Percentiles rank a stretch among this genome's conserved stretches.
phyloP scores from a whole-genome alignment of 192 early-diverging fungal genomes.

The Linderina pennispora region DNA sequence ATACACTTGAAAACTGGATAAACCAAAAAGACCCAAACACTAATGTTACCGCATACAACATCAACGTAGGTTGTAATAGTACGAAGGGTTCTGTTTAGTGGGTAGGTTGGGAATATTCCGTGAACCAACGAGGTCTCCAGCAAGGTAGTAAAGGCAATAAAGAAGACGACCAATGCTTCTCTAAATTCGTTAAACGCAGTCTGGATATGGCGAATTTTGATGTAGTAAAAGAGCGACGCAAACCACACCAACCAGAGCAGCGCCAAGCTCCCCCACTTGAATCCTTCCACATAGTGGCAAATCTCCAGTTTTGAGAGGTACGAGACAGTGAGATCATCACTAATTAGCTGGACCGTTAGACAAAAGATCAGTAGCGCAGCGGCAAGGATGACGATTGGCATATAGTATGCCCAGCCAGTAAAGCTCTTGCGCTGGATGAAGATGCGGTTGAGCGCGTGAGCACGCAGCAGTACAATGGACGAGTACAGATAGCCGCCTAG shows the following conservation, averaged over 20 bases:
- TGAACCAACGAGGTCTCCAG: constrained; percentile 23
- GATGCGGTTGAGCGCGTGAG: constrained; percentile 19
- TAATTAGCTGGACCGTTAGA: constrained; percentile 14
- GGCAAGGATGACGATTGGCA: constrained; percentile 1
- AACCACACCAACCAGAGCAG: constrained; percentile 14
- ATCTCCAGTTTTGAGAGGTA: constrained; percentile 13
- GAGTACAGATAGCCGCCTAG: constrained; percentile 11
- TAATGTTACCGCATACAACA: constrained; percentile 1
- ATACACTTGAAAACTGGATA: constrained; percentile 17
- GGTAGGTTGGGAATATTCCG: constrained; percentile 14
- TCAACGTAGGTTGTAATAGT: constrained; percentile 13
- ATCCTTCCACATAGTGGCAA: constrained; percentile 11
- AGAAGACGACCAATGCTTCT: constrained; percentile 3
- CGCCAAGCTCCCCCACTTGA: constrained; percentile 14
- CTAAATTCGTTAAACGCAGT: constrained; percentile 8
- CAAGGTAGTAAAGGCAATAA: constrained; percentile 9
- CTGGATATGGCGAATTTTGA: constrained; percentile 19
- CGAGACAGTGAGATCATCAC: background rate
- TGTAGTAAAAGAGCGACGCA: constrained; percentile 3
- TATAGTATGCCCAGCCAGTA: constrained; percentile 11
- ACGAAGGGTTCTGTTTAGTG: constrained; percentile 9
- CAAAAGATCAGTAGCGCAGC: constrained; percentile 10
- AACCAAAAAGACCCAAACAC: constrained; percentile 17
- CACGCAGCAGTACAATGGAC: constrained; percentile 10
- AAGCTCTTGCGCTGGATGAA: constrained; percentile 27